phyloP scores from a whole-genome alignment of 148 eudicot species.

The Heliosperma pusillum region DNA sequence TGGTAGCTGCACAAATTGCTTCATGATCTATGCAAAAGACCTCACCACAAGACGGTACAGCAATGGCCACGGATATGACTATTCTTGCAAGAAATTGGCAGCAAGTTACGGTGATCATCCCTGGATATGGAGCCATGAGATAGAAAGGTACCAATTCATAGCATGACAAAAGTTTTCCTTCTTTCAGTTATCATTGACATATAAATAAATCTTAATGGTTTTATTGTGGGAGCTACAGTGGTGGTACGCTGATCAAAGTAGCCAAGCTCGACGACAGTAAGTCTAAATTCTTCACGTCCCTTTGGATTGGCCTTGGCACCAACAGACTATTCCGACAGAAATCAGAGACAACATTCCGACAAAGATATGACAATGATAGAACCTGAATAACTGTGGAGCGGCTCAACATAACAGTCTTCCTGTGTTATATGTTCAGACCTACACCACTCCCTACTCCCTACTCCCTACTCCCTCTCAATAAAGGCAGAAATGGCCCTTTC shows the following conservation, averaged over 20 bases:
- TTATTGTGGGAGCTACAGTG: background rate
- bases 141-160: background rate
- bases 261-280: background rate
- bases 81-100: background rate
- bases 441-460: too few relatives aligned
- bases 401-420: too few relatives aligned
- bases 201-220: background rate
- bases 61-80: constrained; percentile 4
- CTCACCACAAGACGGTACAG: constrained; percentile 11
- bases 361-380: too few relatives aligned
- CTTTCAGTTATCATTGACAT: background rate
- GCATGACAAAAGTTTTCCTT: background rate
- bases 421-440: too few relatives aligned
- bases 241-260: background rate
- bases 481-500: too few relatives aligned
- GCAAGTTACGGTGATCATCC: background rate
- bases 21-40: constrained; percentile 13
- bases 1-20: constrained; percentile 15
- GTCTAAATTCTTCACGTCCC: too few relatives aligned
- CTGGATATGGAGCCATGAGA: background rate
- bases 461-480: too few relatives aligned
- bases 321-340: too few relatives aligned
- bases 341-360: too few relatives aligned
- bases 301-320: too few relatives aligned
- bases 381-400: too few relatives aligned